Percentiles rank a stretch among this genome's conserved stretches.
These are phyloP conservation scores for Casuarina glauca DNA, from an alignment of 306 rosid genomes.

Conservation along the genomic window DNA sequence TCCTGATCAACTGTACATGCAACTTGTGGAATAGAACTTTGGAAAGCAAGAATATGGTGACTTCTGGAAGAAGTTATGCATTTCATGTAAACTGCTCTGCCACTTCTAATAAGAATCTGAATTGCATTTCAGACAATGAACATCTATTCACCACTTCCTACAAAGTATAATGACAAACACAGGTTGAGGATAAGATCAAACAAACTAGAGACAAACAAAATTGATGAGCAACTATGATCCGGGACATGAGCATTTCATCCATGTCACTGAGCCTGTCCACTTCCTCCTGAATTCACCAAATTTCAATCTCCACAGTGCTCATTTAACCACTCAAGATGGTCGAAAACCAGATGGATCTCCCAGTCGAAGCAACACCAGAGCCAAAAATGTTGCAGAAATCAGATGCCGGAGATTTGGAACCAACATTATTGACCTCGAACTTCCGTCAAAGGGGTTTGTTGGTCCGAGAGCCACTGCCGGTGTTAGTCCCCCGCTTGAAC, in stretches of 20 bases:
- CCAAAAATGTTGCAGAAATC: slow-evolving; percentile 35
- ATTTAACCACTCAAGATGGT: slow-evolving; percentile 11
- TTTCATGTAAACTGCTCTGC: too few species aligned
- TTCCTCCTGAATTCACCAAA: neutral
- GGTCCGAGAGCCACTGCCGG: slow-evolving; percentile 55
- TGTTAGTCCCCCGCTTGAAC: slow-evolving; percentile 38
- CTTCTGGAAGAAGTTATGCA: too few species aligned
- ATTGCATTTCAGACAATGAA: too few species aligned
- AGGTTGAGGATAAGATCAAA: neutral
- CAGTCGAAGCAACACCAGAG: slow-evolving; percentile 39
- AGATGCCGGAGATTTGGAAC: slow-evolving; percentile 40
- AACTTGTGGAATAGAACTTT: neutral
- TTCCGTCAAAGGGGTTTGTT: slow-evolving; percentile 40
- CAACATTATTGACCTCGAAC: slow-evolving; percentile 42
- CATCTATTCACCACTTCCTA: neutral
- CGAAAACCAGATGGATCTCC: slow-evolving; percentile 18
- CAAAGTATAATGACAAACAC: neutral
- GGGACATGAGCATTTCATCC: slow-evolving; percentile 24
- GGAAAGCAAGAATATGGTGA: too few species aligned
- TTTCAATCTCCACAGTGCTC: slow-evolving; percentile 7
- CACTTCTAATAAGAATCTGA: too few species aligned
- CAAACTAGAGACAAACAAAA: slow-evolving; percentile 16
- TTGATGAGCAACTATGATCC: slow-evolving; percentile 23
- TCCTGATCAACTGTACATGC: too few species aligned
- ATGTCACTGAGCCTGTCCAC: neutral